These are phyloP conservation scores for Chaetomium tenue DNA, from an alignment of 495 filamentous ascomycete species.

Conservation along the genomic window DNA sequence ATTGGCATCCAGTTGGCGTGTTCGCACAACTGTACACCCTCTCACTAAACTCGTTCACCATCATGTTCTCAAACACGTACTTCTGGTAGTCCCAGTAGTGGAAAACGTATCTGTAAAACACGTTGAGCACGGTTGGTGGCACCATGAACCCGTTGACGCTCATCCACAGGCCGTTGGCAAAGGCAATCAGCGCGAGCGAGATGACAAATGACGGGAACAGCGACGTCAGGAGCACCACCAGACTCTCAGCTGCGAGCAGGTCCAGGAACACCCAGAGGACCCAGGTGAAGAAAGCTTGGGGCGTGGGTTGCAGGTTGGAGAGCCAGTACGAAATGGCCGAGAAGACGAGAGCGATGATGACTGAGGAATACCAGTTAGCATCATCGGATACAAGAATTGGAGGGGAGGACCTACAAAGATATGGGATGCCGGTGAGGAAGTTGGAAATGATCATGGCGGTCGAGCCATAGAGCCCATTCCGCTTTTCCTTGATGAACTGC, in stretches of 20 bases:
- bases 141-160: slow-evolving; percentile 77
- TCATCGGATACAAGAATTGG: slow-evolving; percentile 16
- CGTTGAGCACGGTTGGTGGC: slow-evolving; percentile 64
- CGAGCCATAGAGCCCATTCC: slow-evolving; percentile 75
- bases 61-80: slow-evolving; percentile 88
- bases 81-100: slow-evolving; percentile 81
- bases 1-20: slow-evolving; percentile 49
- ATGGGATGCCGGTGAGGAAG: slow-evolving; percentile 78
- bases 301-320: slow-evolving; percentile 67
- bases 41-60: slow-evolving; percentile 76
- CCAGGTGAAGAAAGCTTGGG: slow-evolving; percentile 69
- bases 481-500: slow-evolving; percentile 73
- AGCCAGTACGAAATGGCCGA: slow-evolving; percentile 76
- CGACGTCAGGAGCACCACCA: slow-evolving; percentile 71
- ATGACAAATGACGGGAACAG: slow-evolving; percentile 77
- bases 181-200: slow-evolving; percentile 69
- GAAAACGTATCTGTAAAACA: slow-evolving; percentile 81
- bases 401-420: slow-evolving; percentile 50
- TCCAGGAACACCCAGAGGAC: slow-evolving; percentile 86
- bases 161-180: slow-evolving; percentile 88
- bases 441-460: slow-evolving; percentile 71
- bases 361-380: slow-evolving; percentile 5
- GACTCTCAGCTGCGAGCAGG: slow-evolving; percentile 72
- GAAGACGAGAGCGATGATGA: slow-evolving; percentile 72
- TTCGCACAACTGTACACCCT: slow-evolving; percentile 59